Base-by-base conservation (phyloP, 441 rosid genomes). In the Cnidoscolus chayamansa region DNA sequence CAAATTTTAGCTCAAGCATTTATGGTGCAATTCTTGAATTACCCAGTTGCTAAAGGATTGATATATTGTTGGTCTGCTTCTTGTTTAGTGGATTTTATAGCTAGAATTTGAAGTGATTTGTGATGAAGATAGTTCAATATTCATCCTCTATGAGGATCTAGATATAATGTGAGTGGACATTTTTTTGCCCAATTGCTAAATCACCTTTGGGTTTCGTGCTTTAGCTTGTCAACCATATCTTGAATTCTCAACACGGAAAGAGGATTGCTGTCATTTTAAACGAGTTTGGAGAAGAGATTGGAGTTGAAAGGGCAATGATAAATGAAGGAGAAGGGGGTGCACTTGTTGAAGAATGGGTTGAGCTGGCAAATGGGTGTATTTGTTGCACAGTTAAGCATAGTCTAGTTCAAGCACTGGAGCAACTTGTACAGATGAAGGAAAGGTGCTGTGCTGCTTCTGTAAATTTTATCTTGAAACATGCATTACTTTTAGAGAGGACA, bases 201-300 rank as follows among this genome's bases (percentile, higher is more conserved):
- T 63, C 15, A 31, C 61, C 35, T 1, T 40, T 54, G 60, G 50
- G 1, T 72, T 51, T 74, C 45, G 11, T 64, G 37, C 68, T 73
- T 43, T 84, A 94, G 97, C 94, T 92, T 51, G 99, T 92, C 71
- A 95, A 87, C 68, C 81, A 86, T 78, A 80, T 92, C 58, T 75
- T 95, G 82, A 91, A 84, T 79, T 84, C 87, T 45, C 89, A 92
- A 68, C 99, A 92, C 63, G 98, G 95, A 73, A 95, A 91, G 90
- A 86, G 84, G 75, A 90, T 95, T 30, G 98, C 96, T 11, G 97
- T 92, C 76, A 92, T 92, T 25, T 78, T 95, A 90, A 94, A 94
- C 67, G 98, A 94, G 88, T 94, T 92, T 77, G 97, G 98, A 25
- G 98, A 94, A 83, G 99, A 89, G 85, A 88, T 95, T 68, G 97